phyloP scores from a whole-genome alignment of 2,329 filamentous ascomycete genomes.

The Penicillium sp. region DNA sequence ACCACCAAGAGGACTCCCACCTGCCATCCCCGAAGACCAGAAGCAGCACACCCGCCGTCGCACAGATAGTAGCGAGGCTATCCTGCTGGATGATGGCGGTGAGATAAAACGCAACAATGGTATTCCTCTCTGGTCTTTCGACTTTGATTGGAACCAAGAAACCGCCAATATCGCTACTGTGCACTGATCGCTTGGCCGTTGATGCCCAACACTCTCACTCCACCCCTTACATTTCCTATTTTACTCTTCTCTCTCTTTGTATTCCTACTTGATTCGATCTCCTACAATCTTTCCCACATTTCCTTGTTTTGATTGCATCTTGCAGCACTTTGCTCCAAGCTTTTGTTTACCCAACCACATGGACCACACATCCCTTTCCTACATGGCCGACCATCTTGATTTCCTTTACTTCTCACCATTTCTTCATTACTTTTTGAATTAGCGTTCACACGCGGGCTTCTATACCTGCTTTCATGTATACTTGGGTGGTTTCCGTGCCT shows the following conservation, averaged over 20 bases:
- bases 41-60: slow-evolving; percentile 40
- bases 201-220: slow-evolving; percentile 2
- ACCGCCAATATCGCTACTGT: slow-evolving; percentile 33
- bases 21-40: slow-evolving; percentile 33
- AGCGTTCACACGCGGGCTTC: slow-evolving; percentile 2
- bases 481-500: not conserved
- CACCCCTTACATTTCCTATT: slow-evolving; percentile 7
- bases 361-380: not conserved
- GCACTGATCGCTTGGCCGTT: slow-evolving; percentile 26
- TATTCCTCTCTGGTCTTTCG: slow-evolving; percentile 41
- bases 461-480: slow-evolving; percentile 8
- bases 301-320: slow-evolving; percentile 3
- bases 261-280: not conserved
- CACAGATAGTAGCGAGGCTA: slow-evolving; percentile 47
- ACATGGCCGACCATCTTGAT: slow-evolving; percentile 5
- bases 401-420: not conserved
- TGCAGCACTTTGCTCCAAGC: not conserved
- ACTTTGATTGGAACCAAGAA: slow-evolving; percentile 44
- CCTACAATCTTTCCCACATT: slow-evolving; percentile 5
- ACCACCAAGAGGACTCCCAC: slow-evolving; percentile 31
- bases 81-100: slow-evolving; percentile 44
- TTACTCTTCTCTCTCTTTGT: not conserved
- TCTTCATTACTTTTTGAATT: not conserved
- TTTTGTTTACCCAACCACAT: not conserved
- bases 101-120: slow-evolving; percentile 56